Percentiles rank a stretch among this genome's conserved stretches.
Conservation (phyloP, 352 stramenopile species). For the Globisporangium camurandrum region DNA sequence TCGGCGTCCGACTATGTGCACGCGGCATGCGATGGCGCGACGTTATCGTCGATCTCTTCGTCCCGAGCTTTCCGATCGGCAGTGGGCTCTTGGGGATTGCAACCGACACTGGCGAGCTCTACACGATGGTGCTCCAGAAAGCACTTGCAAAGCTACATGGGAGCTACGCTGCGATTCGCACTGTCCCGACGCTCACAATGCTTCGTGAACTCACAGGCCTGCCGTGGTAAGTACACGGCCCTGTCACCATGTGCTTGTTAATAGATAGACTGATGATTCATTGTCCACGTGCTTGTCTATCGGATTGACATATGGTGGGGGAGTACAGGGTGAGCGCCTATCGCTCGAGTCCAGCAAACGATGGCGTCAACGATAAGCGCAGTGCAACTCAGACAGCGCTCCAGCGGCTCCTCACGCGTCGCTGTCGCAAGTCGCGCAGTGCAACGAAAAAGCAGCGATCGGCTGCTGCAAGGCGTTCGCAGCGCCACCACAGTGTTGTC, state of each 20-base stretch:
- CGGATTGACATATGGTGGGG: not conserved
- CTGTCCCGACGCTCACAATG: conserved; percentile 21
- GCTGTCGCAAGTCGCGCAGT: not conserved
- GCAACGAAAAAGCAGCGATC: not conserved
- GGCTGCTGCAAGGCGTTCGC: not conserved
- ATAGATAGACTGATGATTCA: not conserved
- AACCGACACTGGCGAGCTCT: conserved; percentile 25
- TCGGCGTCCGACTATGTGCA: conserved; percentile 21
- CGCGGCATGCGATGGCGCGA: conserved; percentile 22
- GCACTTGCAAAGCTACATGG: conserved; percentile 48
- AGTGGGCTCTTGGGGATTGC: conserved; percentile 18
- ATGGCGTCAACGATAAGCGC: too few relatives aligned
- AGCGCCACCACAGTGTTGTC: conserved; percentile 7
- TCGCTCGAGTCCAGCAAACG: not conserved
- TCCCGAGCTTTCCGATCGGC: conserved; percentile 29
- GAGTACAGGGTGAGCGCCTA: conserved; percentile 2
- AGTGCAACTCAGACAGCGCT: not conserved
- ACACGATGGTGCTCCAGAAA: conserved; percentile 39
- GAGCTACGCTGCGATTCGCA: conserved; percentile 21
- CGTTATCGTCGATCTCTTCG: conserved; percentile 37
- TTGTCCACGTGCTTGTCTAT: not conserved
- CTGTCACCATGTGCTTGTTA: not conserved
- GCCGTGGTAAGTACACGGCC: conserved; percentile 22
- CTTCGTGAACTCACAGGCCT: conserved; percentile 36
- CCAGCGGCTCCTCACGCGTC: conserved; percentile 3